A percentile compares a stretch with the other conserved stretches of the same genome.
Evolutionary conservation across 371 early-diverging fungal genomes (phyloP).

Genomic region (Lichtheimia hyalospora): DNA sequence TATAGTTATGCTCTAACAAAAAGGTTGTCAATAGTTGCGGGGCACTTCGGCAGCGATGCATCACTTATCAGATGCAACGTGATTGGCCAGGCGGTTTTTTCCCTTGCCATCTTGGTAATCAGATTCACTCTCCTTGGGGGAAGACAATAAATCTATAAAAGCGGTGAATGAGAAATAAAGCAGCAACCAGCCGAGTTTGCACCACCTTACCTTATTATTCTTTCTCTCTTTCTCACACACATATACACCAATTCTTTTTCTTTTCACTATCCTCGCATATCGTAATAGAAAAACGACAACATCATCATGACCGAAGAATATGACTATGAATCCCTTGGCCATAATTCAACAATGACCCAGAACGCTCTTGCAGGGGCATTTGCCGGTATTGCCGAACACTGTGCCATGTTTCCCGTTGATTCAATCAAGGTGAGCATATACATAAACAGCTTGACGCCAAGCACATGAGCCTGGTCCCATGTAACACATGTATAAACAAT

Average conservation of each 20-base stretch:
- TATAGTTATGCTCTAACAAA: not conserved
- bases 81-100: slow-evolving; percentile 9
- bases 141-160: slow-evolving; percentile 1
- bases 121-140: no score
- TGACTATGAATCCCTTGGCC: slow-evolving; percentile 92
- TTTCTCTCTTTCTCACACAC: not conserved
- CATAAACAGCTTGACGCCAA: not conserved
- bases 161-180: no score
- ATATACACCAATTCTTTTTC: not conserved
- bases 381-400: slow-evolving; percentile 96
- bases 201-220: not conserved
- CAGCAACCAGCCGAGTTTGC: not conserved
- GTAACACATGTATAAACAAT: not conserved
- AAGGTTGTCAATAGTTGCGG: slow-evolving; percentile 8
- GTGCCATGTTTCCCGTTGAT: slow-evolving; percentile 94
- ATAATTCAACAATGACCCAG: slow-evolving; percentile 69
- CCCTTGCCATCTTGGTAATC: no score
- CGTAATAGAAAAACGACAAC: no score
- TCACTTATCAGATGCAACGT: slow-evolving; percentile 12
- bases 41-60: slow-evolving; percentile 2
- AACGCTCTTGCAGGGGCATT: slow-evolving; percentile 92
- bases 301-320: slow-evolving; percentile 48
- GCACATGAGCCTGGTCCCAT: not conserved
- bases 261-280: not conserved
- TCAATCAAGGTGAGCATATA: slow-evolving; percentile 77